Evolutionary conservation across 139 green algal species (phyloP).

Genomic region (Tetraselmis chui): DNA sequence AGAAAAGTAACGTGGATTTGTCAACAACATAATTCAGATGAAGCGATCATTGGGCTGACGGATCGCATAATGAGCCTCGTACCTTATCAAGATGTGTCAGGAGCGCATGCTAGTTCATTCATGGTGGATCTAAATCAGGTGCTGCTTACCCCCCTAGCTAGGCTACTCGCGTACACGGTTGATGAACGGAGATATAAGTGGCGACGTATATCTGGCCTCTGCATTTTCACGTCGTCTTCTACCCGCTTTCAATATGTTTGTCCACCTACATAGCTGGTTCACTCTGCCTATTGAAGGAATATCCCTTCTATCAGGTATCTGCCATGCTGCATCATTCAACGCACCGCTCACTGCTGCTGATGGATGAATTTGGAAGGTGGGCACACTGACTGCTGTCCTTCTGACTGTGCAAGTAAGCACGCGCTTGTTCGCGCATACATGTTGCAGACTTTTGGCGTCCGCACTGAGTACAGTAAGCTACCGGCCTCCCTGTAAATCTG

Average conservation of each 20-base stretch:
- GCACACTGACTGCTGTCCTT: background rate
- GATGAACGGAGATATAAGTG: no score
- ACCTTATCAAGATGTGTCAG: background rate
- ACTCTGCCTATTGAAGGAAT: background rate
- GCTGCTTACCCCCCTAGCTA: no score
- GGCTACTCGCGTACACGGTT: no score
- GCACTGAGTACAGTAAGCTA: no score
- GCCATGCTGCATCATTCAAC: background rate
- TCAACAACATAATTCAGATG: no score
- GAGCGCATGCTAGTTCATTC: background rate
- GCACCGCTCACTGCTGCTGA: background rate
- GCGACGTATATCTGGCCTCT: no score
- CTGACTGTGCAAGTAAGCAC: background rate
- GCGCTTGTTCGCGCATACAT: background rate
- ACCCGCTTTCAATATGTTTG: background rate
- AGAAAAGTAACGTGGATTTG: no score
- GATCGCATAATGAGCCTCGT: background rate
- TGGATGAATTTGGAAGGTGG: background rate
- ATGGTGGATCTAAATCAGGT: background rate
- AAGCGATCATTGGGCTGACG: background rate
- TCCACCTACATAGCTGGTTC: background rate
- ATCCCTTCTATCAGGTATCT: background rate
- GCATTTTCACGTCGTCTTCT: background rate
- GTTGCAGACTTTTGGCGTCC: background rate
- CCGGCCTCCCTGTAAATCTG: no score